Evolutionary conservation across 2,329 filamentous ascomycete genomes (phyloP).

Genomic region (Domatiomyces catenatus): DNA sequence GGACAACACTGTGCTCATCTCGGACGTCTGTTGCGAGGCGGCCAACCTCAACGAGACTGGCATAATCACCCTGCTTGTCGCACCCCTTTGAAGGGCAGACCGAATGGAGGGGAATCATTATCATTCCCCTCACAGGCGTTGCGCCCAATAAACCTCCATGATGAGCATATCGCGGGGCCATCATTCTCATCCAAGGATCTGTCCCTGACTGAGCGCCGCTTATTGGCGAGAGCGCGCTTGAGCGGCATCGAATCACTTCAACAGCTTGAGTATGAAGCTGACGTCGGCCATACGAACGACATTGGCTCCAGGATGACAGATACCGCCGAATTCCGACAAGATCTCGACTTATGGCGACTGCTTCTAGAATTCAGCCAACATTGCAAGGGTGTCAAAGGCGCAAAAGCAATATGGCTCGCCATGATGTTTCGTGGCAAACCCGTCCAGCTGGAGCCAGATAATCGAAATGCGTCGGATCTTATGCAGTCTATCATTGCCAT

Average conservation of each 20-base stretch:
- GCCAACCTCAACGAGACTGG: background rate
- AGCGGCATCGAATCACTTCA: conserved; percentile 20
- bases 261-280: conserved; percentile 28
- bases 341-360: conserved; percentile 31
- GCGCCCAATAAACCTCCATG: background rate
- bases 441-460: conserved; percentile 10
- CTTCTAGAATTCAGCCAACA: conserved; percentile 30
- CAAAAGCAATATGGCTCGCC: conserved; percentile 26
- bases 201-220: background rate
- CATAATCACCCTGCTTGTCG: background rate
- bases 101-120: background rate
- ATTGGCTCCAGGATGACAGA: conserved; percentile 27
- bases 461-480: conserved; percentile 7
- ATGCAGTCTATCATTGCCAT: conserved; percentile 11
- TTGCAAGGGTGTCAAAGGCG: conserved; percentile 28
- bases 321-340: conserved; percentile 15
- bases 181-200: background rate
- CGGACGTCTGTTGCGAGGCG: background rate
- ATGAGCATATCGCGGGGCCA: background rate
- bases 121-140: background rate
- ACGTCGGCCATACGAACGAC: conserved; percentile 24
- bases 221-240: conserved; percentile 1
- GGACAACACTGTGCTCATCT: background rate
- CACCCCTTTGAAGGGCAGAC: too few species aligned
- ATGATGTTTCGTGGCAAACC: conserved; percentile 10